Base-by-base conservation (phyloP, 1,139 yeast genomes). In the Yamadazyma dendronema region DNA sequence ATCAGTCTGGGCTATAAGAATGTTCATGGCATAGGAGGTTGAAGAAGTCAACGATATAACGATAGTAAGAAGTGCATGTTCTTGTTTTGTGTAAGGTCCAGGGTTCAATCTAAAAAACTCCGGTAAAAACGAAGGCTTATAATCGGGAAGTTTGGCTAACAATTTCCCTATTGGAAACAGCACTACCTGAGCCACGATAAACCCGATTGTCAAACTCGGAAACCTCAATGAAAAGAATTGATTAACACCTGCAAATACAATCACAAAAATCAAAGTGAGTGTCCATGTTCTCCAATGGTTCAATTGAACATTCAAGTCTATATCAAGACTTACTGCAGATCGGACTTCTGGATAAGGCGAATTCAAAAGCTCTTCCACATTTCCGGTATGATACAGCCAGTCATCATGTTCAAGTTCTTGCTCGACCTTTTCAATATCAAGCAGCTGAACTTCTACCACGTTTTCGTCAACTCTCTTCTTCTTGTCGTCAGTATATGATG, bases 311-410 rank as follows among this genome's bases (percentile, higher is more conserved):
- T 48, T 49, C 2, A 71, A 70, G 46, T 78, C 80, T 49, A 79
- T 83, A 28, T 55, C 57, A 11, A 80, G 77, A 33, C 68, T 71
- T 16, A 79, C 65, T 21, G 77, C 74, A 7, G 85, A 67, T 44
- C 87, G 65, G 4, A 80, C 84, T 53, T 80, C 85, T 4, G 81
- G 77, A 51, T 80, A 81, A 1, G 84, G 82, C 1, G 84, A 79
- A 53, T 71, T 29, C 6, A n/a, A 8, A 8, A 29, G 24, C 14
- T 29, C 31, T n/a, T 17, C 31, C 7, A 29, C 31, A 29, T 29
- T 29, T 29, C 31, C 31, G 4, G 23, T 29, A 12, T 29, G 31
- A 23, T n/a, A 29, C 13, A 13, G 16, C 31, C 31, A 29, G 23
- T 29, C 31, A 17, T 29, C 31, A 12, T 29, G 31, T 17, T 29